A percentile compares a stretch with the other conserved stretches of the same genome.
Evolutionary conservation across 2,329 filamentous ascomycete genomes (phyloP).

Genomic region (Trichoderma koningiopsis): DNA sequence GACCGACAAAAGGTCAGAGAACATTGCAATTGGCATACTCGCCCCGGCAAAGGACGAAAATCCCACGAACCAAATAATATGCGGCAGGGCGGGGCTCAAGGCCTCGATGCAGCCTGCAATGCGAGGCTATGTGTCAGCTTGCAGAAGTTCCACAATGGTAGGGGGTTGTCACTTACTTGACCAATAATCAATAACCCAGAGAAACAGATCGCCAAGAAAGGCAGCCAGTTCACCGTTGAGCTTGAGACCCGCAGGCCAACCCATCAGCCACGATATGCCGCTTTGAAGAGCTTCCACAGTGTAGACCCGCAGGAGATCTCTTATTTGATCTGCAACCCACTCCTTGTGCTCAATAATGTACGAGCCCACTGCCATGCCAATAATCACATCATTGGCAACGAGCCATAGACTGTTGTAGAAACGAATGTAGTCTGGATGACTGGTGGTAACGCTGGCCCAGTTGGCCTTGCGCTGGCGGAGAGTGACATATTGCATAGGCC

Average conservation of each 20-base stretch:
- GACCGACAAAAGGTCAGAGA: slow-evolving; percentile 89
- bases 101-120: slow-evolving; percentile 70
- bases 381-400: slow-evolving; percentile 97
- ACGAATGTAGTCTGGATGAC: slow-evolving; percentile 95
- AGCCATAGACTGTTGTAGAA: slow-evolving; percentile 99
- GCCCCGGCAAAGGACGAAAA: slow-evolving; percentile 94
- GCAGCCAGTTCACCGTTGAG: slow-evolving; percentile 89
- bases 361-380: slow-evolving; percentile 92
- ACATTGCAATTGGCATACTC: slow-evolving; percentile 93
- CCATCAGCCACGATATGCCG: slow-evolving; percentile 95
- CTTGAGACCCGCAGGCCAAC: slow-evolving; percentile 91
- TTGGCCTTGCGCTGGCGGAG: slow-evolving; percentile 85
- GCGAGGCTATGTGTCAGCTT: slow-evolving; percentile 32
- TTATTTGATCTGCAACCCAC: slow-evolving; percentile 80
- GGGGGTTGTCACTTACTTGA: slow-evolving; percentile 61
- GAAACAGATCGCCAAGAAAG: slow-evolving; percentile 93
- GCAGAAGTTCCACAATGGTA: not conserved
- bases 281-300: slow-evolving; percentile 84
- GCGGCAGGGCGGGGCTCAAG: slow-evolving; percentile 77
- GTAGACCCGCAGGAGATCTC: slow-evolving; percentile 73
- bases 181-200: slow-evolving; percentile 99
- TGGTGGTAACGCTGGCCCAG: slow-evolving; percentile 94
- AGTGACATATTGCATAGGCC: slow-evolving; percentile 95
- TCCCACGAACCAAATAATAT: slow-evolving; percentile 88
- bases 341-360: slow-evolving; percentile 95